These are phyloP conservation scores for Calonectria pauciramosa DNA, from an alignment of 2,329 filamentous ascomycete genomes.

Conservation along the genomic window DNA sequence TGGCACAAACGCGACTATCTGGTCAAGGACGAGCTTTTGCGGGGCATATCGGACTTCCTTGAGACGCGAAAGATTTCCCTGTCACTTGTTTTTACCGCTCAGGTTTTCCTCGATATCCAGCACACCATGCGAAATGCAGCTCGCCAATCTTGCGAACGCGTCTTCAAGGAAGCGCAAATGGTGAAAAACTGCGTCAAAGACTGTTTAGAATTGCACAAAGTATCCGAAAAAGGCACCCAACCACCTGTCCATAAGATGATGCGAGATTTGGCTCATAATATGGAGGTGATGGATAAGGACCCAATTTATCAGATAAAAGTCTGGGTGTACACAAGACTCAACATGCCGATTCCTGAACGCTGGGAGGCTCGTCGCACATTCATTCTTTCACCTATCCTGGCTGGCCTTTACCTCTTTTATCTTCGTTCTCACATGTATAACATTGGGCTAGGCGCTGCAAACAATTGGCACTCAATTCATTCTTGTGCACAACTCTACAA, in stretches of 20 bases:
- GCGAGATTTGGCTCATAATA: neutral
- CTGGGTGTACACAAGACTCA: accelerated
- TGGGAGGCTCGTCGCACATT: slow-evolving; percentile 45
- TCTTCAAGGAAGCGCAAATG: slow-evolving; percentile 26
- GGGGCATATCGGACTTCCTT: slow-evolving; percentile 50
- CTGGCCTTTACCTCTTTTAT: slow-evolving; percentile 55
- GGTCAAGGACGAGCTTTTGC: slow-evolving; percentile 50
- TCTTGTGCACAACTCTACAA: slow-evolving; percentile 59
- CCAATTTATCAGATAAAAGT: neutral
- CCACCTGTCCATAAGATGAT: too few relatives aligned
- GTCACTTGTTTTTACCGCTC: slow-evolving; percentile 55
- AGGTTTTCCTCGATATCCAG: slow-evolving; percentile 58
- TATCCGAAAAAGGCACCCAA: neutral
- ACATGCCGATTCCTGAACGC: neutral
- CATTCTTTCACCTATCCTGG: slow-evolving; percentile 52
- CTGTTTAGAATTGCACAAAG: neutral
- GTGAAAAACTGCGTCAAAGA: neutral
- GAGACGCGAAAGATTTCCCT: slow-evolving; percentile 50
- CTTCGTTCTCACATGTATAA: slow-evolving; percentile 50
- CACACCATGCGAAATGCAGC: slow-evolving; percentile 44
- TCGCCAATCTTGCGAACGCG: slow-evolving; percentile 10
- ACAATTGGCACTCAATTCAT: slow-evolving; percentile 58
- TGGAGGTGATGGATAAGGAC: neutral
- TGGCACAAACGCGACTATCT: slow-evolving; percentile 41
- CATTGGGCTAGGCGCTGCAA: slow-evolving; percentile 49